Conservation (phyloP, 495 filamentous ascomycete genomes). For the Tetracladium setigerum region DNA sequence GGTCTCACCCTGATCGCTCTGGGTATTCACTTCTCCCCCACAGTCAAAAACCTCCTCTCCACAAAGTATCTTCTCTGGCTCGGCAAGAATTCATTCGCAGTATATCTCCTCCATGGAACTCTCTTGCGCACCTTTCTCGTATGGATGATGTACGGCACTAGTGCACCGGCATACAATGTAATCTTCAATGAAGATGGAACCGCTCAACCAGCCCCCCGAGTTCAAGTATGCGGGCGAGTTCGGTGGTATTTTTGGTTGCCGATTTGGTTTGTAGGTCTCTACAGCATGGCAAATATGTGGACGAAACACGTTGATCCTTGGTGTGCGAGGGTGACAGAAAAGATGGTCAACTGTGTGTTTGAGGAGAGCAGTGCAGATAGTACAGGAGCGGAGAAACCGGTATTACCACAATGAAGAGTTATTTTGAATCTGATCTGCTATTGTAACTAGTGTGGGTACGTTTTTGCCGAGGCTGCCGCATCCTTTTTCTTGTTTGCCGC, state of each 20-base stretch:
- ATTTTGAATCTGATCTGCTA: too few species aligned
- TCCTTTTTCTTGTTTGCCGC: too few species aligned
- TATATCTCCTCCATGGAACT: constrained; percentile 60
- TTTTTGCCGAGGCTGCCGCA: too few species aligned
- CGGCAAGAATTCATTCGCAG: constrained; percentile 59
- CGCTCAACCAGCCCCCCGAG: constrained; percentile 19
- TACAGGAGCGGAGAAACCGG: neutral
- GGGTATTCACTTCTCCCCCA: constrained; percentile 49
- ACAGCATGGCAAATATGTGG: constrained; percentile 52
- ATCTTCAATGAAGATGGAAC: constrained; percentile 40
- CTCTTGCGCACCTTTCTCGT: constrained; percentile 54
- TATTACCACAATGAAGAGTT: too few species aligned
- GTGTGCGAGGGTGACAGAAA: constrained; percentile 54
- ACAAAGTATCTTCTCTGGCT: constrained; percentile 55
- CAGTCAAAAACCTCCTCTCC: constrained; percentile 45
- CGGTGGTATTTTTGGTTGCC: constrained; percentile 27
- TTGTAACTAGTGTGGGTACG: too few species aligned
- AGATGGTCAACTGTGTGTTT: constrained; percentile 47
- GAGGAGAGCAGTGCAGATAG: constrained; percentile 19
- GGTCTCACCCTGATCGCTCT: constrained; percentile 48
- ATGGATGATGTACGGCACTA: constrained; percentile 59
- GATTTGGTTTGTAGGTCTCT: constrained; percentile 51
- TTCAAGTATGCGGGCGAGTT: constrained; percentile 6
- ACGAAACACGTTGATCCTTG: constrained; percentile 57
- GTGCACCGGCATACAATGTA: constrained; percentile 34